Evolutionary conservation across 768 basidiomycete species (phyloP).

Genomic region (Leccinum imitatum): DNA sequence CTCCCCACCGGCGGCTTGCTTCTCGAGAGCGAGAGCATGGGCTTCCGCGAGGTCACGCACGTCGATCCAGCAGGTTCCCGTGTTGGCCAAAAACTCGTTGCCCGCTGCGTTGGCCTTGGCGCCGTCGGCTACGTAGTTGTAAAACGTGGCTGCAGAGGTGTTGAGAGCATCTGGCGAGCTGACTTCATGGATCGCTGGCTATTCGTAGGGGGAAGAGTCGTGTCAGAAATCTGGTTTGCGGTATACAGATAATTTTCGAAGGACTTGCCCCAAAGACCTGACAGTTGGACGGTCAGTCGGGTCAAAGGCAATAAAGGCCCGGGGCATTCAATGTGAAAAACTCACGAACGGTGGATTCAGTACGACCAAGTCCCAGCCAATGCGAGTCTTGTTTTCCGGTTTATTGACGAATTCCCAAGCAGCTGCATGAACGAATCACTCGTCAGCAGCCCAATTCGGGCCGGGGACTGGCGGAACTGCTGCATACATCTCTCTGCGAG

Average conservation of each 20-base stretch:
- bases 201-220: not conserved
- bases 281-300: not conserved
- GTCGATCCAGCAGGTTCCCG: slow-evolving; percentile 42
- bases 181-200: slow-evolving; percentile 47
- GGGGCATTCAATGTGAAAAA: not conserved
- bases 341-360: slow-evolving; percentile 42
- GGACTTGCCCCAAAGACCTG: slow-evolving; percentile 32
- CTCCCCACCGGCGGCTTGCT: slow-evolving; percentile 52
- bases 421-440: slow-evolving; percentile 25
- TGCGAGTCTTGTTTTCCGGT: slow-evolving; percentile 29
- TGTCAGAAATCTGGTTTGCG: not conserved
- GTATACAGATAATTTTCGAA: not conserved
- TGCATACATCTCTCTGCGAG: slow-evolving; percentile 57
- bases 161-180: slow-evolving; percentile 36
- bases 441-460: not conserved
- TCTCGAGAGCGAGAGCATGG: slow-evolving; percentile 52
- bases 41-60: slow-evolving; percentile 57
- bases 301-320: not conserved
- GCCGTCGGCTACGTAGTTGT: slow-evolving; percentile 31
- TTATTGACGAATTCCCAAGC: slow-evolving; percentile 48
- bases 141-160: slow-evolving; percentile 37
- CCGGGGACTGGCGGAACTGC: not conserved
- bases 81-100: slow-evolving; percentile 24
- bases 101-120: slow-evolving; percentile 21
- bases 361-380: slow-evolving; percentile 40